Evolutionary conservation across 106 monocot species (phyloP), one percentile per base, ranked within the genome.

Genomic region (Platanthera guangdongensis): DNA sequence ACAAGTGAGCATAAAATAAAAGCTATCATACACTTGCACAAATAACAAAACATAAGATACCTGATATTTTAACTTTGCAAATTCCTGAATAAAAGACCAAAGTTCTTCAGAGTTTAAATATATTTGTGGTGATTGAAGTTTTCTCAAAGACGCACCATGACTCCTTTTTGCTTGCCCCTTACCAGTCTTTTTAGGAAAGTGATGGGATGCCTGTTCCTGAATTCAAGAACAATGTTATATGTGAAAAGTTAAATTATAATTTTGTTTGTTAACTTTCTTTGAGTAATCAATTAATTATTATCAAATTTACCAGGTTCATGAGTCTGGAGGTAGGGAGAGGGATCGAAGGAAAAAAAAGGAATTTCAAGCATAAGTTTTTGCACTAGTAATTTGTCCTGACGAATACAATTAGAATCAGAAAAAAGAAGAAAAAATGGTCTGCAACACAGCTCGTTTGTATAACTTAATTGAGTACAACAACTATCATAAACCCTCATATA

Each of bases 41-140:
- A 70, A 48, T 48, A 48, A 48, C 1, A 70, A 50, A 21, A 22
- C 51, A 12, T 50, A 50, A 51, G 9, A 4, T 82, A 99, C 99
- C 99, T 92, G 84, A 74, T 99, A 99, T 86, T 99, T 99, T 10
- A 71, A 82, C 84, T 72, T 92, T 52, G 92, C 84, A 78, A 99
- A 90, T 78, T 94, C 94, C 46, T 85, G 78, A 83, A 99, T 92
- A 67, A 62, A 80, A 71, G 81, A 82, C 99, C 99, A 99, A 48
- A 92, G 75, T 32, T 73, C 74, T 75, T 92, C 90, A 75, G 99
- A 90, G 0, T 92, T 88, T 54, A 92, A 75, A 77, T 71, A 80
- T 63, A 74, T 67, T 78, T 92, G 78, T 47, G 77, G 52, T 25
- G 89, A 74, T 49, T 87, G 81, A 57, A 50, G 72, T 71, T 82